These are phyloP conservation scores for Sabuloglossum arenarium DNA, from an alignment of 495 filamentous ascomycete genomes.

Conservation along the genomic window DNA sequence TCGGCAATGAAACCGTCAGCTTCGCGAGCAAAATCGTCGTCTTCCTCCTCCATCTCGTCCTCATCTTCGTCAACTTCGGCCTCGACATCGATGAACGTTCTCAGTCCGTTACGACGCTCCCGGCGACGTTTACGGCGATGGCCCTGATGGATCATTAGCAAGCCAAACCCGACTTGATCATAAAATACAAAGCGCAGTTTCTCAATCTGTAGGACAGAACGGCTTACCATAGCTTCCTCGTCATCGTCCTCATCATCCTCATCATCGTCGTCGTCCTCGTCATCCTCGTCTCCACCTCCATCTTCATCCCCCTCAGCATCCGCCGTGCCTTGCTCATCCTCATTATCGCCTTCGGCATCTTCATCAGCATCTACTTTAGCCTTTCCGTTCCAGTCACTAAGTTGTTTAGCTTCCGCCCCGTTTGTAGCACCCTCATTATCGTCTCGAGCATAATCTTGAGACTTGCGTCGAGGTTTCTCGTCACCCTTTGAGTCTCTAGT, in stretches of 20 bases:
- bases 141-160: not conserved
- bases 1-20: conserved; percentile 67
- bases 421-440: not conserved
- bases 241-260: conserved; percentile 6
- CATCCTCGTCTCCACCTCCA: conserved; percentile 12
- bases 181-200: no score
- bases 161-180: no score
- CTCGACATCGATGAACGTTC: conserved; percentile 5
- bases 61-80: conserved; percentile 4
- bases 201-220: not conserved
- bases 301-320: conserved; percentile 6
- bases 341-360: not conserved
- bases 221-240: conserved; percentile 5
- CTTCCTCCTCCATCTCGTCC: conserved; percentile 6
- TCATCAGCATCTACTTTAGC: not conserved
- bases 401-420: not conserved
- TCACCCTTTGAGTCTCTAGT: not conserved
- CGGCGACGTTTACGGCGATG: conserved; percentile 7
- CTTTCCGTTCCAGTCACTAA: not conserved
- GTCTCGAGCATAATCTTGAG: not conserved
- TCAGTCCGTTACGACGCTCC: conserved; percentile 2
- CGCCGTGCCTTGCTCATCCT: not conserved
- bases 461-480: not conserved
- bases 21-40: conserved; percentile 44
- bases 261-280: not conserved